phyloP scores from a whole-genome alignment of 1,284 basidiomycete genomes.

The Moesziomyces sp. region DNA sequence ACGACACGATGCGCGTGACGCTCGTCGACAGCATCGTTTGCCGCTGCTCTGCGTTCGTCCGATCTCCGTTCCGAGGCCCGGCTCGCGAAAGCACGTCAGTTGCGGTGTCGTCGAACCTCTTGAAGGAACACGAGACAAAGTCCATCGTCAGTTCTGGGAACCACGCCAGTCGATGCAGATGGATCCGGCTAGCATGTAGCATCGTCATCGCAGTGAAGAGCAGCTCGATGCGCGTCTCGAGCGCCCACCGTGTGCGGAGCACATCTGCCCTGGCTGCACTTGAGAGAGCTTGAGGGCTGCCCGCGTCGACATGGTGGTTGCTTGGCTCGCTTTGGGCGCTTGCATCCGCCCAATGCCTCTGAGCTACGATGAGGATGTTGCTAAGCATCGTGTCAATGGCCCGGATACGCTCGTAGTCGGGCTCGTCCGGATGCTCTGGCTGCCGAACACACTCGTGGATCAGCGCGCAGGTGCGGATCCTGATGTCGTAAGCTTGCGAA shows the following conservation, averaged over 20 bases:
- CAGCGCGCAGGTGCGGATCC: constrained; percentile 15
- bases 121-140: constrained; percentile 24
- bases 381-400: constrained; percentile 27
- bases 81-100: not conserved
- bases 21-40: constrained; percentile 11
- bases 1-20: constrained; percentile 18
- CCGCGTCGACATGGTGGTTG: not conserved
- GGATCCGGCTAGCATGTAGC: constrained; percentile 18
- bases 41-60: not conserved
- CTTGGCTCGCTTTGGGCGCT: not conserved
- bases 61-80: not conserved
- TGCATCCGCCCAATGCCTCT: constrained; percentile 8
- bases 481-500: constrained; percentile 16
- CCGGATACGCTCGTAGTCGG: constrained; percentile 8
- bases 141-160: constrained; percentile 25
- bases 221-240: constrained; percentile 17
- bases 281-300: not conserved
- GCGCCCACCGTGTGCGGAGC: not conserved
- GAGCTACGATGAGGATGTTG: constrained; percentile 19
- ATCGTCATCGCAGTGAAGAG: constrained; percentile 15
- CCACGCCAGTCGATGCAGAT: constrained; percentile 21
- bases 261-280: not conserved
- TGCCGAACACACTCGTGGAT: constrained; percentile 16
- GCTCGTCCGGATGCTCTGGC: constrained; percentile 10
- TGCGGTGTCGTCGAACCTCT: not conserved